phyloP scores from a whole-genome alignment of 2,329 filamentous ascomycete species.

The Aspergillus spinulosporus region DNA sequence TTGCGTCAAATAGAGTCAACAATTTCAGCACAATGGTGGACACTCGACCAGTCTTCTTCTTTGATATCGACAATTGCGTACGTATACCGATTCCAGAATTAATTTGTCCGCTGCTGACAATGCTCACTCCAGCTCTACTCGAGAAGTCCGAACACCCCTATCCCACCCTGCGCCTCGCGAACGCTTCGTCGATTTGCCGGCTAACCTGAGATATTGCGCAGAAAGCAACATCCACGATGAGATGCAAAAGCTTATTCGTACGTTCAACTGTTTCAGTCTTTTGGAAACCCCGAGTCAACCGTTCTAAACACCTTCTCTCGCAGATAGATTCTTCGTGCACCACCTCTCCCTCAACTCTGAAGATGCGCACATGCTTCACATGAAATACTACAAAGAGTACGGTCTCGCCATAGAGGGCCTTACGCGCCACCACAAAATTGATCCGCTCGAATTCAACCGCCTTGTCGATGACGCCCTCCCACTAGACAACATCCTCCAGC shows the following conservation, averaged over 20 bases:
- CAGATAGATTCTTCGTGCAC: slow-evolving; percentile 61
- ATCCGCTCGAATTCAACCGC: slow-evolving; percentile 89
- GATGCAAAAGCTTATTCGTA: slow-evolving; percentile 79
- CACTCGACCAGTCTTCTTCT: slow-evolving; percentile 63
- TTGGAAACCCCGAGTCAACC: not conserved
- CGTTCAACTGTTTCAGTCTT: slow-evolving; percentile 23
- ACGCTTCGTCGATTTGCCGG: not conserved
- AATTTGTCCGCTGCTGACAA: slow-evolving; percentile 16
- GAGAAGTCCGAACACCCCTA: slow-evolving; percentile 60
- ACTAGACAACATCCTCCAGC: slow-evolving; percentile 78
- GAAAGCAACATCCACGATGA: slow-evolving; percentile 79
- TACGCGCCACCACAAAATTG: slow-evolving; percentile 90
- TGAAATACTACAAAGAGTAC: slow-evolving; percentile 92
- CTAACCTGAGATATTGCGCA: slow-evolving; percentile 31
- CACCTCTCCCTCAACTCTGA: slow-evolving; percentile 73
- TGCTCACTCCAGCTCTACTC: slow-evolving; percentile 66
- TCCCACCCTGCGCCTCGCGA: not conserved
- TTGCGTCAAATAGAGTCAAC: slow-evolving; percentile 15
- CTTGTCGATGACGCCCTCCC: slow-evolving; percentile 95
- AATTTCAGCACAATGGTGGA: slow-evolving; percentile 30
- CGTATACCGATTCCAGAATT: slow-evolving; percentile 29
- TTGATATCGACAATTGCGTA: slow-evolving; percentile 97
- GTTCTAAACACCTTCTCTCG: not conserved
- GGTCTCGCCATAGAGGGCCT: slow-evolving; percentile 96
- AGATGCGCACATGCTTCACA: slow-evolving; percentile 82